Percentiles rank a stretch among this genome's conserved stretches.
phyloP scores from a whole-genome alignment of 352 stramenopile genomes.

The Phytopythium montanum region DNA sequence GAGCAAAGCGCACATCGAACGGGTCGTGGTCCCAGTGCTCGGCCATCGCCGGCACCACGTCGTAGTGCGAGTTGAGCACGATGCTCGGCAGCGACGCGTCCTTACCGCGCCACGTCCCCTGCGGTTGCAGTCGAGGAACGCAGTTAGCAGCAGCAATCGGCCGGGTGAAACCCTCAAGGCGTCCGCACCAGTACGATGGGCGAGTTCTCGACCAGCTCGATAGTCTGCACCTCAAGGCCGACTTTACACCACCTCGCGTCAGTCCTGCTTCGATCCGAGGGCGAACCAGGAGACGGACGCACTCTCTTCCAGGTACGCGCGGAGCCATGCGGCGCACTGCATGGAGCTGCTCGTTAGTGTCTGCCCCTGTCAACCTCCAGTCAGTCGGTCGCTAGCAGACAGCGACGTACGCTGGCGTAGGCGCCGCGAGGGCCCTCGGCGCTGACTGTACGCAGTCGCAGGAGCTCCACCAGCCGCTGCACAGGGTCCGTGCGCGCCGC shows the following conservation, averaged over 20 bases:
- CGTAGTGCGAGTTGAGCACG: conserved; percentile 96
- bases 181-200: conserved; percentile 86
- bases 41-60: conserved; percentile 91
- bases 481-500: conserved; percentile 18
- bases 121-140: background rate
- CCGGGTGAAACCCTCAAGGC: too few relatives aligned
- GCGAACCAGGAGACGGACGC: background rate
- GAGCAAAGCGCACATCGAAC: conserved; percentile 69
- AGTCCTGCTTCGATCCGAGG: background rate
- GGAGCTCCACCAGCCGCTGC: conserved; percentile 66
- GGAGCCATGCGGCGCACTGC: conserved; percentile 64
- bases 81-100: conserved; percentile 84
- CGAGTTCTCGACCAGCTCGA: conserved; percentile 65
- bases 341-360: too few relatives aligned
- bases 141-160: too few relatives aligned
- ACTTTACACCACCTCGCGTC: conserved; percentile 13
- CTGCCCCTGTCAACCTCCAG: too few relatives aligned
- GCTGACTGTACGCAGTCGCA: conserved; percentile 77
- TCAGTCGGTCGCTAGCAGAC: background rate
- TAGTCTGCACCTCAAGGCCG: conserved; percentile 39
- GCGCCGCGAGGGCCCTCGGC: conserved; percentile 54
- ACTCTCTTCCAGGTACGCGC: conserved; percentile 48
- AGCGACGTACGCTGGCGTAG: conserved; percentile 49
- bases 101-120: conserved; percentile 81
- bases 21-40: conserved; percentile 90